Percentiles rank a stretch among this genome's conserved stretches.
Conservation (phyloP, 441 rosid genomes). For the Rhodomyrtus psidioides region DNA sequence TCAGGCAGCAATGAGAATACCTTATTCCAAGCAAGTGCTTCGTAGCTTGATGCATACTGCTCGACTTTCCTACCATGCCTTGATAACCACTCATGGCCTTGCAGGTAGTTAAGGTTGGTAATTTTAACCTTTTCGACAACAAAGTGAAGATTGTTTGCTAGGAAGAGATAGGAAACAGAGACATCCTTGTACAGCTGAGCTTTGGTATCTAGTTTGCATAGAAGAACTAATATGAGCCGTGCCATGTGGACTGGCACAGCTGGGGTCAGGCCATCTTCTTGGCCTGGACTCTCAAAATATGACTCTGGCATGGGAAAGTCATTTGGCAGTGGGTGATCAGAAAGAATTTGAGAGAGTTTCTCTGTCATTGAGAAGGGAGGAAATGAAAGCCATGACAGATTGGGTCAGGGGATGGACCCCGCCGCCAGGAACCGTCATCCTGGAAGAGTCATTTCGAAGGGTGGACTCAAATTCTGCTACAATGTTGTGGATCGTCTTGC, state of each 20-base stretch:
- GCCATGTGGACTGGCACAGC: not conserved
- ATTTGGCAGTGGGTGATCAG: not conserved
- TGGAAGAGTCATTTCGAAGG: not conserved
- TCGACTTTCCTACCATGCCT: not conserved
- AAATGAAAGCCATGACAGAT: not conserved
- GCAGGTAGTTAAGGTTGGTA: not conserved
- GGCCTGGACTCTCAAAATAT: not conserved
- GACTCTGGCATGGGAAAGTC: not conserved
- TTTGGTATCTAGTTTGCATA: slow-evolving; percentile 7
- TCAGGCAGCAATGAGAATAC: slow-evolving; percentile 15
- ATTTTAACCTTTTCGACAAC: not conserved
- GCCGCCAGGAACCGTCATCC: not conserved
- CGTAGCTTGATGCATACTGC: not conserved
- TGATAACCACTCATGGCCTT: not conserved
- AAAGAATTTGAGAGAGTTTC: not conserved
- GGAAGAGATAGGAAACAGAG: slow-evolving; percentile 8
- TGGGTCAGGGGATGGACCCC: slow-evolving; percentile 4
- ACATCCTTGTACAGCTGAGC: slow-evolving; percentile 7
- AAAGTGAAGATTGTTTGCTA: not conserved
- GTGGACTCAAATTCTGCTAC: not conserved
- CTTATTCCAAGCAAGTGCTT: not conserved
- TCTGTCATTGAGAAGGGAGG: not conserved
- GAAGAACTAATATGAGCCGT: not conserved
- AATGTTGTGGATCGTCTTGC: not conserved
- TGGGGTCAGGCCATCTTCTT: not conserved